Evolutionary conservation across 306 rosid genomes (phyloP), one percentile per base, ranked within the genome.

Genomic region (Ormosia emarginata): DNA sequence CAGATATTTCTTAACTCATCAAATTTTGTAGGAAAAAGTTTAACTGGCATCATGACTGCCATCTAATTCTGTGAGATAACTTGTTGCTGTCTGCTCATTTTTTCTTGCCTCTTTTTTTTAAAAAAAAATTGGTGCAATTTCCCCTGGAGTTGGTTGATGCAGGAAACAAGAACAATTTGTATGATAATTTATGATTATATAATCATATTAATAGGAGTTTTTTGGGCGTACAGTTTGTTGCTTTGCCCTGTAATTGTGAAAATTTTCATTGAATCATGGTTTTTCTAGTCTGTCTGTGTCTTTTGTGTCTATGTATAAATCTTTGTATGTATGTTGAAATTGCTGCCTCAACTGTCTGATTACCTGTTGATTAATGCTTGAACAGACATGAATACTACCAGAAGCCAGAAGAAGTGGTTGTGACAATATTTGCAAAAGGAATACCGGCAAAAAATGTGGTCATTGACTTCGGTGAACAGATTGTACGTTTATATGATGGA

Each of bases 381-480:
- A 67, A 80, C 90, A 96, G 99, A 86, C 97, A 96, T 84, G 99
- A 93, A 80, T 90, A 64, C 88, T 96, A 91, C 89, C 99, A 96
- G 90, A 92, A 86, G 86, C 90, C 93, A 34, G 99, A 91, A 3
- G 99, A 96, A 87, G 97, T 84, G 88, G 97, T 96, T 33, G 74
- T 93, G 81, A 92, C 99, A 13, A 87, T 96, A 81, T 92, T 96
- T 76, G 99, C 97, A 0, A 96, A 93, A 87, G 92, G 94, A 76
- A 83, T 96, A 84, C 92, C 94, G 24, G 89, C 95, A 39, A 68
- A 90, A 59, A 85, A 84, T 80, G 91, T 93, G 70, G 50, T 67
- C 34, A 91, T 91, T 50, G 91, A 93, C 56, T 93, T 93, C 33
- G 99, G 99, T 68, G 97, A 89, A 91, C 98, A 96, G 84, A 93